Evolutionary conservation across 139 green algal genomes (phyloP).

Genomic region (Parachlorella kessleri): DNA sequence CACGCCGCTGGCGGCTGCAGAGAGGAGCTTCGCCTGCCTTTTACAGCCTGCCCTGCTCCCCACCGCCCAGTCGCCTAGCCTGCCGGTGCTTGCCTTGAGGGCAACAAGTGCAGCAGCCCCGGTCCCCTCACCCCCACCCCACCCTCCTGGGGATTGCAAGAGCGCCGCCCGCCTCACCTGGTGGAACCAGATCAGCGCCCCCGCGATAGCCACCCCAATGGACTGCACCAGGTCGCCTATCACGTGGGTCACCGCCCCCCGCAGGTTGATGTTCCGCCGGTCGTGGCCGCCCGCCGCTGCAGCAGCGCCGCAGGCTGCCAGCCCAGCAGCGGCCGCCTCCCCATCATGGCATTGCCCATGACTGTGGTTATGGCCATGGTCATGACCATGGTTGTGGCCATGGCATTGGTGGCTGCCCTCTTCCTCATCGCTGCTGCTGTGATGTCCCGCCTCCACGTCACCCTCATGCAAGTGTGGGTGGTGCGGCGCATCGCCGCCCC

Average conservation of each 20-base stretch:
- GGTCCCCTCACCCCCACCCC: background rate
- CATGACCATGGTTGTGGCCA: conserved; percentile 34
- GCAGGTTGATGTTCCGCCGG: conserved; percentile 48
- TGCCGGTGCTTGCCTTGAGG: too few relatives aligned
- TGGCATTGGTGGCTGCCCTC: conserved; percentile 24
- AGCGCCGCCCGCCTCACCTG: too few relatives aligned
- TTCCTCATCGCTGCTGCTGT: background rate
- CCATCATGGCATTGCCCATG: background rate
- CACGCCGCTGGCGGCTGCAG: too few relatives aligned
- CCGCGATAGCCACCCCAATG: conserved; percentile 84
- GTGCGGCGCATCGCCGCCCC: too few relatives aligned
- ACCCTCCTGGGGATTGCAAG: too few relatives aligned
- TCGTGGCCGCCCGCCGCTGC: background rate
- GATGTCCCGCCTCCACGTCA: background rate
- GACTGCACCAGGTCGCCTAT: conserved; percentile 94
- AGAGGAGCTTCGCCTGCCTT: background rate
- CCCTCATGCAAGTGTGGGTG: too few relatives aligned
- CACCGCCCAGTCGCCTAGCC: too few relatives aligned
- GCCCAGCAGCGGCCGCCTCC: background rate
- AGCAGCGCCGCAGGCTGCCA: background rate
- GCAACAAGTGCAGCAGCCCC: background rate
- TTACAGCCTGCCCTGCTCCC: background rate
- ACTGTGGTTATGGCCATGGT: conserved; percentile 27
- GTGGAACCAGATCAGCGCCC: conserved; percentile 89
- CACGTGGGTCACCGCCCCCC: conserved; percentile 87